phyloP scores from a whole-genome alignment of 192 early-diverging fungal species.

The Spizellomyces punctatus region DNA sequence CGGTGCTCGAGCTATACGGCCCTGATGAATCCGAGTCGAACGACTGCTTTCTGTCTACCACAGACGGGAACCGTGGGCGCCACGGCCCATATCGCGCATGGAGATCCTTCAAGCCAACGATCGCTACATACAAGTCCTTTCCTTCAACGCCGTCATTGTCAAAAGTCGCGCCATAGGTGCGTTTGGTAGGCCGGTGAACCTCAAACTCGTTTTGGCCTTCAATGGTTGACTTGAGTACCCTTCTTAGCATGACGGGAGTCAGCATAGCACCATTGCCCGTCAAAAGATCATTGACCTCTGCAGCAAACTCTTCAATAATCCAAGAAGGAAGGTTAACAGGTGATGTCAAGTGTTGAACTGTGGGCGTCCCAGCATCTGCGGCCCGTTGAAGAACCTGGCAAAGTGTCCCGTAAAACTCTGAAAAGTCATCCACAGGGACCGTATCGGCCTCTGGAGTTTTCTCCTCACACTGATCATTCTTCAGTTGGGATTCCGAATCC shows the following conservation, averaged over 20 bases:
- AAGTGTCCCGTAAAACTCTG: constrained; percentile 14
- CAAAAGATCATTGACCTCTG: constrained; percentile 38
- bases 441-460: background rate
- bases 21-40: constrained; percentile 25
- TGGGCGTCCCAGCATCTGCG: constrained; percentile 10
- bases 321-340: constrained; percentile 31
- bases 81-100: constrained; percentile 14
- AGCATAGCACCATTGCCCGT: constrained; percentile 19
- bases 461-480: background rate
- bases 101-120: constrained; percentile 21
- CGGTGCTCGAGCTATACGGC: background rate
- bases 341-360: constrained; percentile 37
- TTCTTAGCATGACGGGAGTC: constrained; percentile 25
- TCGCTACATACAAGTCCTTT: constrained; percentile 18
- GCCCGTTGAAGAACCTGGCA: constrained; percentile 11
- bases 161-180: constrained; percentile 1
- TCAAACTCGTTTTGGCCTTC: constrained; percentile 11
- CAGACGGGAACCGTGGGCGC: background rate
- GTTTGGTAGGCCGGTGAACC: constrained; percentile 14
- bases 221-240: background rate
- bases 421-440: background rate
- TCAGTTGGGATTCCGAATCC: background rate
- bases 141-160: background rate
- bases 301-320: constrained; percentile 44
- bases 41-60: constrained; percentile 18